These are phyloP conservation scores for Chrysopogon serrulatus DNA, from an alignment of 176 grass and related monocot species.

Conservation along the genomic window DNA sequence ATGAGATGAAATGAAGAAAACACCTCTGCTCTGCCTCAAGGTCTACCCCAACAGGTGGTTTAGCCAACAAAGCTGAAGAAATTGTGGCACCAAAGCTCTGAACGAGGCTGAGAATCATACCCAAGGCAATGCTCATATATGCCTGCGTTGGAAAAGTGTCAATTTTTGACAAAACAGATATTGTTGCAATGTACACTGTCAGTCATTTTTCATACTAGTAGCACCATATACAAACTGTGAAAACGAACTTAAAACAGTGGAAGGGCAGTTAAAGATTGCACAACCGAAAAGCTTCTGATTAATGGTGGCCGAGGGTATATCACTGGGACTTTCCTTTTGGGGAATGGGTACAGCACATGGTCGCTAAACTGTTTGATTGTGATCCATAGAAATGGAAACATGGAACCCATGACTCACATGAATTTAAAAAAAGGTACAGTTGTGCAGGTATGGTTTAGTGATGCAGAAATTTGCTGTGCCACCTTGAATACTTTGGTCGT, in stretches of 20 bases:
- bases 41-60: slow-evolving; percentile 51
- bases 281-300: background rate
- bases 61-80: slow-evolving; percentile 46
- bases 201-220: background rate
- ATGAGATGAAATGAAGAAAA: background rate
- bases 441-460: background rate
- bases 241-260: background rate
- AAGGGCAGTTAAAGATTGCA: background rate
- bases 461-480: background rate
- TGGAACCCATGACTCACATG: background rate
- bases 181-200: background rate
- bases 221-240: background rate
- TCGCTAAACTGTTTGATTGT: background rate
- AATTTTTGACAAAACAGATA: background rate
- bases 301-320: background rate
- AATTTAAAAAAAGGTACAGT: background rate
- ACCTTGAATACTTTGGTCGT: background rate
- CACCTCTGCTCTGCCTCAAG: slow-evolving; percentile 62
- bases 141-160: slow-evolving; percentile 25
- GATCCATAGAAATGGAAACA: background rate
- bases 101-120: slow-evolving; percentile 46
- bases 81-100: slow-evolving; percentile 58
- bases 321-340: background rate
- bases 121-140: slow-evolving; percentile 56
- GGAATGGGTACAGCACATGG: background rate